phyloP scores from a whole-genome alignment of 805 yeast species.

The Candida chilensis region DNA sequence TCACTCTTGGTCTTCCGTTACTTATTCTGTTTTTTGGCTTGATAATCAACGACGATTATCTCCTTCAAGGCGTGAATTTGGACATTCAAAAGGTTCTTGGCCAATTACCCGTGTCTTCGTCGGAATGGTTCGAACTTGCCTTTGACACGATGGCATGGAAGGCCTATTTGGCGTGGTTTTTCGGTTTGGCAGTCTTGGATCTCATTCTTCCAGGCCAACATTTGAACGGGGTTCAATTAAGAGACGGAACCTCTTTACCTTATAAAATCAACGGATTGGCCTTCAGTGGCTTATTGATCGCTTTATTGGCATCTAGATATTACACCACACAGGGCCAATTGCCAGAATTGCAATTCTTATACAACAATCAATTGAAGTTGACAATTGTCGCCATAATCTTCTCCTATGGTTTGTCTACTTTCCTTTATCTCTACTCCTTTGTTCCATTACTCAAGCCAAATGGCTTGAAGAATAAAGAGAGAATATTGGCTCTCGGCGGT shows the following conservation, averaged over 20 bases:
- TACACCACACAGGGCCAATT: slow-evolving; percentile 39
- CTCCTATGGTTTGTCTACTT: slow-evolving; percentile 51
- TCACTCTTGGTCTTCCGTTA: slow-evolving; percentile 60
- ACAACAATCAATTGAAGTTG: slow-evolving; percentile 58
- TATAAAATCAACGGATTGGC: slow-evolving; percentile 80
- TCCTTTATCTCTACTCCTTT: slow-evolving; percentile 63
- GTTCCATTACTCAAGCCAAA: slow-evolving; percentile 43
- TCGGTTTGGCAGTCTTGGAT: slow-evolving; percentile 54
- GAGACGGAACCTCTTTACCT: slow-evolving; percentile 64
- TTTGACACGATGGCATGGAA: slow-evolving; percentile 45
- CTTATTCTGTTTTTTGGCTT: slow-evolving; percentile 52
- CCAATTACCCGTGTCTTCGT: slow-evolving; percentile 20
- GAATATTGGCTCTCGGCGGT: slow-evolving; percentile 79
- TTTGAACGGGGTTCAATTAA: slow-evolving; percentile 55
- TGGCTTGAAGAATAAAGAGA: slow-evolving; percentile 48
- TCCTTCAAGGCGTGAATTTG: slow-evolving; percentile 36
- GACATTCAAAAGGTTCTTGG: slow-evolving; percentile 24
- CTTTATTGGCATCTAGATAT: slow-evolving; percentile 42
- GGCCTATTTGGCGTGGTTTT: slow-evolving; percentile 69
- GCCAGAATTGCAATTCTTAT: slow-evolving; percentile 77
- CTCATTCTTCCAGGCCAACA: slow-evolving; percentile 47
- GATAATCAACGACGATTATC: slow-evolving; percentile 51
- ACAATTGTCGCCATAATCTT: slow-evolving; percentile 55
- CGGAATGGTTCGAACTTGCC: slow-evolving; percentile 15
- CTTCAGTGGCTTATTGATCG: slow-evolving; percentile 29